Conservation (phyloP, 2,329 filamentous ascomycete species). For the Aaosphaeria pasadenensis region DNA sequence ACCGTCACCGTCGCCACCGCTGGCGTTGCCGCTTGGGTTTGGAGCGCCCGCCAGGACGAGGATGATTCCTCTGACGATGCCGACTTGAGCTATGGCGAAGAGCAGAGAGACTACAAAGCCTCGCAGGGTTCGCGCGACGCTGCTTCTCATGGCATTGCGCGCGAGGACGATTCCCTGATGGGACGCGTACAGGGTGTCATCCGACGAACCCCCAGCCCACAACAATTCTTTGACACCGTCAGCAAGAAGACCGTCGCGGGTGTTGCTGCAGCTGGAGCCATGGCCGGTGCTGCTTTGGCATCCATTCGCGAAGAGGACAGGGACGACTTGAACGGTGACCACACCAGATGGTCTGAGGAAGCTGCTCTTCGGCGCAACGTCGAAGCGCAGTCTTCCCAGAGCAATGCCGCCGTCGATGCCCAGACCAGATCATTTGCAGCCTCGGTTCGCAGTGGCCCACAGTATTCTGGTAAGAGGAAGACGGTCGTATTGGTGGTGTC, state of each 20-base stretch:
- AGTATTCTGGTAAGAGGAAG: constrained; percentile 47
- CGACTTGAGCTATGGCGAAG: constrained; percentile 44
- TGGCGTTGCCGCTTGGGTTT: constrained; percentile 86
- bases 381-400: constrained; percentile 35
- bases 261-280: constrained; percentile 77
- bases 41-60: constrained; percentile 79
- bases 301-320: constrained; percentile 80
- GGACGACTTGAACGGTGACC: constrained; percentile 74
- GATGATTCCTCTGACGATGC: constrained; percentile 66
- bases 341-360: constrained; percentile 90
- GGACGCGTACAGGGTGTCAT: constrained; percentile 78
- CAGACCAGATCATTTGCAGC: constrained; percentile 32
- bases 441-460: constrained; percentile 20
- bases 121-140: constrained; percentile 7
- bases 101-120: constrained; percentile 20
- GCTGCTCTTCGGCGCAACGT: constrained; percentile 62
- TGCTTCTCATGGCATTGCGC: constrained; percentile 24
- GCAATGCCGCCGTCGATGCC: constrained; percentile 27
- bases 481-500: constrained; percentile 88
- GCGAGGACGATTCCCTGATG: constrained; percentile 58
- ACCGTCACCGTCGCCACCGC: constrained; percentile 86
- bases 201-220: constrained; percentile 78
- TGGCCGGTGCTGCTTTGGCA: constrained; percentile 69
- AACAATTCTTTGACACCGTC: constrained; percentile 82
- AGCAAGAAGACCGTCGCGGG: constrained; percentile 78